Conservation (phyloP, 176 grass and related monocot species). For the Musa beccarii region DNA sequence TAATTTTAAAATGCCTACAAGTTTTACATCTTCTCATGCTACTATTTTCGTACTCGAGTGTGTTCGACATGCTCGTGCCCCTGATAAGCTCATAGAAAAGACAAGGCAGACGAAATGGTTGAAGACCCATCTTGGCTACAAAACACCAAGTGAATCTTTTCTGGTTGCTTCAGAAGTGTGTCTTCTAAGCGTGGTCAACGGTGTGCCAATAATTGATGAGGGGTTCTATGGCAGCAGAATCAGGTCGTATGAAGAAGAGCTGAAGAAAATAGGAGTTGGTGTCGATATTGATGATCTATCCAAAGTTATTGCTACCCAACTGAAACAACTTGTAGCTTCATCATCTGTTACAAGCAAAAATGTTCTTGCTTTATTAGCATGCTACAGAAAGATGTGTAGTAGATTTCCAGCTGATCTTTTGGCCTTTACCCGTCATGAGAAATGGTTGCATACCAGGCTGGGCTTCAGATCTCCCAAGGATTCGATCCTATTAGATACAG, state of each 20-base stretch:
- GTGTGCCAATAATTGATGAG: slow-evolving; percentile 41
- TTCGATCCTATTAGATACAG: slow-evolving; percentile 29
- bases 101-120: slow-evolving; percentile 34
- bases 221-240: slow-evolving; percentile 36
- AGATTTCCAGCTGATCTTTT: slow-evolving; percentile 22
- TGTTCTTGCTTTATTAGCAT: slow-evolving; percentile 38
- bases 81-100: slow-evolving; percentile 26
- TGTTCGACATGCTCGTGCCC: slow-evolving; percentile 16
- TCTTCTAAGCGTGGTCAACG: slow-evolving; percentile 32
- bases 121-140: slow-evolving; percentile 55
- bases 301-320: slow-evolving; percentile 21
- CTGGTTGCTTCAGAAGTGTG: slow-evolving; percentile 31
- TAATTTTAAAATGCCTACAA: slow-evolving; percentile 45
- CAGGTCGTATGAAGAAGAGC: slow-evolving; percentile 35
- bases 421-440: slow-evolving; percentile 19
- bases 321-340: slow-evolving; percentile 16
- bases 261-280: slow-evolving; percentile 35
- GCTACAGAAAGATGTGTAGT: slow-evolving; percentile 3
- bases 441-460: slow-evolving; percentile 47
- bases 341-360: slow-evolving; percentile 26
- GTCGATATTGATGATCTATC: slow-evolving; percentile 28
- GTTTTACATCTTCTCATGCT: slow-evolving; percentile 29
- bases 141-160: slow-evolving; percentile 34
- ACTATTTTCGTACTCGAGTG: slow-evolving; percentile 47
- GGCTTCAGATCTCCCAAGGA: slow-evolving; percentile 34